Conservation (phyloP, 2,329 filamentous ascomycete species). For the Alternaria dauci region DNA sequence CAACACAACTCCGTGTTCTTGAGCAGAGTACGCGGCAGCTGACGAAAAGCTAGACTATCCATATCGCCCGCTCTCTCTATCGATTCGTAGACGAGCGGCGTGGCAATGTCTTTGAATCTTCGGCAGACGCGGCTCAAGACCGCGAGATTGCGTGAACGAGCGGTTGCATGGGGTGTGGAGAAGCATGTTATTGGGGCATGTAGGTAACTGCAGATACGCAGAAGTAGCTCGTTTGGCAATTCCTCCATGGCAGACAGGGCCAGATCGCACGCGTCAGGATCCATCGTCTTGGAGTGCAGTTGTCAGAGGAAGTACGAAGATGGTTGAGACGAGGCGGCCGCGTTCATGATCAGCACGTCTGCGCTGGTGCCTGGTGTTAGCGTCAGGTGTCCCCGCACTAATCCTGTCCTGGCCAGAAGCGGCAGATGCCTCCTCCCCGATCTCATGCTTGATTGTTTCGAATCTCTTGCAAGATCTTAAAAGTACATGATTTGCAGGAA, state of each 20-base stretch:
- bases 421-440: no score
- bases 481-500: no score
- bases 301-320: neutral
- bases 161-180: neutral
- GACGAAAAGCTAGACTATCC: neutral
- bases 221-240: neutral
- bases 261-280: no score
- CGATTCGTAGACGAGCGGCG: neutral
- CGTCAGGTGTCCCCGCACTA: neutral
- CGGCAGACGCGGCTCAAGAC: neutral
- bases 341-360: neutral
- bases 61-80: neutral
- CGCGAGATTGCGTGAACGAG: neutral
- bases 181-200: neutral
- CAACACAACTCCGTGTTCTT: neutral
- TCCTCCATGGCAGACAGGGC: neutral
- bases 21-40: neutral
- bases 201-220: neutral
- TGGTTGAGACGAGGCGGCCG: neutral
- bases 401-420: no score
- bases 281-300: no score
- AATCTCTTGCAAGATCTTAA: no score
- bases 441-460: no score
- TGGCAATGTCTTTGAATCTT: neutral
- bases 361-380: neutral